phyloP scores from a whole-genome alignment of 345 rosid genomes.

The Kandelia obovata region DNA sequence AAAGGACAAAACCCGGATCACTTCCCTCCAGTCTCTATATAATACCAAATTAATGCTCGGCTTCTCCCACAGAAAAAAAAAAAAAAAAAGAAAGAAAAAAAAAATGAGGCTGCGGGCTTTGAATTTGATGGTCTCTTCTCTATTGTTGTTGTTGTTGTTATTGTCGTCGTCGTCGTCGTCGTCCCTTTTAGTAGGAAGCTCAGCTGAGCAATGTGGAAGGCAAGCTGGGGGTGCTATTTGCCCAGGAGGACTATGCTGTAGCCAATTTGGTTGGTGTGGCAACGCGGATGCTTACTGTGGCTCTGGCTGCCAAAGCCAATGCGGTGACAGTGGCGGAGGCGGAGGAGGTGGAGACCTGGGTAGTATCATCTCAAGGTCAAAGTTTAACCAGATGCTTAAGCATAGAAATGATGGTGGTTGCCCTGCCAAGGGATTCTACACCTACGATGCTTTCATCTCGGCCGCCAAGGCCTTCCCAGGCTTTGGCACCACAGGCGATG shows the following conservation, averaged over 20 bases:
- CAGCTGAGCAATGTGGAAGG: slow-evolving; percentile 19
- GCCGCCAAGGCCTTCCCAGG: slow-evolving; percentile 15
- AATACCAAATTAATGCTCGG: too few species aligned
- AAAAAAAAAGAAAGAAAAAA: too few species aligned
- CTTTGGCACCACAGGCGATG: slow-evolving; percentile 18
- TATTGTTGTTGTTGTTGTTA: background rate
- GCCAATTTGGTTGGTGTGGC: slow-evolving; percentile 25
- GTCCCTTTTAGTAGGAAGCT: background rate
- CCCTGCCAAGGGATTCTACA: slow-evolving; percentile 18
- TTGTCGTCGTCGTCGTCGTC: background rate
- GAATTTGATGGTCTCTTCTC: background rate
- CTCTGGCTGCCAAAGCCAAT: slow-evolving; percentile 18
- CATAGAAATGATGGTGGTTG: slow-evolving; percentile 19
- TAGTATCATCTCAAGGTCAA: slow-evolving; percentile 1
- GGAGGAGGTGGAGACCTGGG: slow-evolving; percentile 8
- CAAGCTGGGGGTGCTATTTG: slow-evolving; percentile 22
- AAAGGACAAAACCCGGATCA: too few species aligned
- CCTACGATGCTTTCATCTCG: slow-evolving; percentile 19
- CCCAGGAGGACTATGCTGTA: slow-evolving; percentile 19
- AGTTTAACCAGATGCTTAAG: slow-evolving; percentile 13
- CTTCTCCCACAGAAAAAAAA: too few species aligned
- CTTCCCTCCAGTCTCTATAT: too few species aligned
- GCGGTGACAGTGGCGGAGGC: background rate
- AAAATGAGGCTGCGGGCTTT: background rate
- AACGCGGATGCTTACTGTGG: slow-evolving; percentile 1